These are phyloP conservation scores for Inga oerstediana DNA, from an alignment of 306 rosid species.

Conservation along the genomic window DNA sequence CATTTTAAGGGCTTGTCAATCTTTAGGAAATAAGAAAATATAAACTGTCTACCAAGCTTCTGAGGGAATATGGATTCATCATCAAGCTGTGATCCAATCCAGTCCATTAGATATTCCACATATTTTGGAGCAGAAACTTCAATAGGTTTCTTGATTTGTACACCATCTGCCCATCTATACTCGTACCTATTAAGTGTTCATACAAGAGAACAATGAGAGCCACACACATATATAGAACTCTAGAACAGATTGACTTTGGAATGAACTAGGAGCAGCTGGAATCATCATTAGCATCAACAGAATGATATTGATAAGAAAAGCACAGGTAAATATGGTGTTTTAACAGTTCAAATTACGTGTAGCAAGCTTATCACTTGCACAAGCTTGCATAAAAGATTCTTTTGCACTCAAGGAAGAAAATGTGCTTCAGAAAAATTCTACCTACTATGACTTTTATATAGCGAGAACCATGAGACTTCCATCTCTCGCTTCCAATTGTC, in stretches of 20 bases:
- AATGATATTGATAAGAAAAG: conserved; percentile 22
- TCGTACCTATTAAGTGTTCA: conserved; percentile 68
- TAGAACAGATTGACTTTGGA: conserved; percentile 5
- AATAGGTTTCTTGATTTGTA: conserved; percentile 93
- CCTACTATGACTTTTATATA: background rate
- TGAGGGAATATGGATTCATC: conserved; percentile 99
- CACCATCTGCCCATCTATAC: conserved; percentile 99
- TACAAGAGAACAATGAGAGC: conserved; percentile 32
- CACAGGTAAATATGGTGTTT: background rate
- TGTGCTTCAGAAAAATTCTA: background rate
- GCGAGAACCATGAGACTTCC: background rate
- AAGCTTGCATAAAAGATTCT: background rate
- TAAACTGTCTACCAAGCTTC: conserved; percentile 72
- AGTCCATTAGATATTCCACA: conserved; percentile 98
- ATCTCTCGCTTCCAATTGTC: background rate
- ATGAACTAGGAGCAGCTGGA: conserved; percentile 13
- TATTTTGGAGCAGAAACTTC: conserved; percentile 99
- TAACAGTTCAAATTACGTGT: conserved; percentile 16
- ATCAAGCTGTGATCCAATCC: conserved; percentile 98
- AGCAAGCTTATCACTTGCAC: background rate
- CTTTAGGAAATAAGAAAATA: background rate
- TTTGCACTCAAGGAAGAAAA: background rate
- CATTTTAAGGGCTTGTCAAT: conserved; percentile 1
- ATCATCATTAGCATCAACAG: conserved; percentile 11
- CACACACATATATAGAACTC: background rate